phyloP scores from a whole-genome alignment of 768 basidiomycete species.

The Amanita thiersii region DNA sequence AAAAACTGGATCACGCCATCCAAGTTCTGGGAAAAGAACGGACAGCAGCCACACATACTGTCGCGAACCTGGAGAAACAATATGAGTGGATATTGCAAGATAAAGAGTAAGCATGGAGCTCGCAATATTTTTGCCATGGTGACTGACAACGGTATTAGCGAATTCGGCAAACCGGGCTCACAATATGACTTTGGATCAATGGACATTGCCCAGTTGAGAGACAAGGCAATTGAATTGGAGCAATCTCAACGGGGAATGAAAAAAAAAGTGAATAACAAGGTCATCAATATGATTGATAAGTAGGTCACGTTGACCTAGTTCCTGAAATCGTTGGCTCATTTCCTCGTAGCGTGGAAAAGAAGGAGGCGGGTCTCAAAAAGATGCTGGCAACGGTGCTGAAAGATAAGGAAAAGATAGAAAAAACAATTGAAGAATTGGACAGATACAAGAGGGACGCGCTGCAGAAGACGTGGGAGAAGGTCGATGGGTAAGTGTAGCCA shows the following conservation, averaged over 20 bases:
- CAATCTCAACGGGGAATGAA: slow-evolving; percentile 79
- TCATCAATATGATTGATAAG: slow-evolving; percentile 94
- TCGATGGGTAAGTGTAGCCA: slow-evolving; percentile 67
- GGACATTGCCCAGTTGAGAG: slow-evolving; percentile 50
- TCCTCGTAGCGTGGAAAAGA: slow-evolving; percentile 77
- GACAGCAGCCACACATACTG: slow-evolving; percentile 37
- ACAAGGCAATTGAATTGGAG: slow-evolving; percentile 69
- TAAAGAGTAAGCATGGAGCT: slow-evolving; percentile 53
- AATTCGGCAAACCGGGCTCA: slow-evolving; percentile 76
- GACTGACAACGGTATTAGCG: slow-evolving; percentile 31
- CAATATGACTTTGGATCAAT: slow-evolving; percentile 72
- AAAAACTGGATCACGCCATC: slow-evolving; percentile 66
- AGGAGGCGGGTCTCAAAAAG: slow-evolving; percentile 78
- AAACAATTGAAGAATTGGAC: slow-evolving; percentile 89
- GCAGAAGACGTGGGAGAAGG: slow-evolving; percentile 93
- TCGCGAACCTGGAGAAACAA: slow-evolving; percentile 68
- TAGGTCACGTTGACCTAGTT: slow-evolving; percentile 24
- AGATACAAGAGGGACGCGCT: slow-evolving; percentile 91
- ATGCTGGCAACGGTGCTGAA: slow-evolving; percentile 83
- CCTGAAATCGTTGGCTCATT: neutral
- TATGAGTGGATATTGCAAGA: slow-evolving; percentile 88
- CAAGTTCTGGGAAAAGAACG: slow-evolving; percentile 58
- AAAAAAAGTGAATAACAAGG: slow-evolving; percentile 93
- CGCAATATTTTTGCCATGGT: neutral
- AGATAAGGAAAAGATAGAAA: slow-evolving; percentile 93